Evolutionary conservation across 805 yeast species (phyloP).

Genomic region (Zygotorulaspora florentina): DNA sequence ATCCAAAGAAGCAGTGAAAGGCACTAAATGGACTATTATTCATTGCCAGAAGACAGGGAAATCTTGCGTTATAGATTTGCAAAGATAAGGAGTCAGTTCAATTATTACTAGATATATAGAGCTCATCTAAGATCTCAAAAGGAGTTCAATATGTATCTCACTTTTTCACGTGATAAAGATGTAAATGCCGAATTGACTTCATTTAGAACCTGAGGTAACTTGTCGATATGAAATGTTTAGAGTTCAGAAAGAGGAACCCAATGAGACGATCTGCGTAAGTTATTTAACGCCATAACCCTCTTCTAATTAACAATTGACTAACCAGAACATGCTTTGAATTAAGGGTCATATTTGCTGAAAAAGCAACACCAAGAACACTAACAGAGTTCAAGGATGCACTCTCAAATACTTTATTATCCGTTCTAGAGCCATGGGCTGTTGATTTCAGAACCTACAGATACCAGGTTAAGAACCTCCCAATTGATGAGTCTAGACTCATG

Average conservation of each 20-base stretch:
- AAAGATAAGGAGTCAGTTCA: slow-evolving; percentile 38
- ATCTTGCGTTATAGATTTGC: slow-evolving; percentile 62
- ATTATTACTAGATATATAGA: neutral
- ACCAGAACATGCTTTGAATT: neutral
- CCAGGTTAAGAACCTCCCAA: slow-evolving; percentile 21
- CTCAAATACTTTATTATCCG: slow-evolving; percentile 21
- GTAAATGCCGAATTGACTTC: too few relatives aligned
- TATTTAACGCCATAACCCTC: slow-evolving; percentile 5
- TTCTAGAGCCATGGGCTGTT: slow-evolving; percentile 30
- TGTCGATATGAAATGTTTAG: slow-evolving; percentile 59
- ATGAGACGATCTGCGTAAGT: slow-evolving; percentile 22
- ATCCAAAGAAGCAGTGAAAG: slow-evolving; percentile 66
- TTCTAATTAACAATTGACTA: neutral
- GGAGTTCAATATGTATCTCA: too few relatives aligned
- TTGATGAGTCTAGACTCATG: slow-evolving; percentile 24
- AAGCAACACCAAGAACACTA: slow-evolving; percentile 32
- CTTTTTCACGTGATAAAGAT: too few relatives aligned
- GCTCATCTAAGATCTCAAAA: too few relatives aligned
- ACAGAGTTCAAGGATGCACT: slow-evolving; percentile 30
- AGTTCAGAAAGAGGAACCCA: neutral
- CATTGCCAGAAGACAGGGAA: slow-evolving; percentile 76
- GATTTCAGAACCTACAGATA: slow-evolving; percentile 31
- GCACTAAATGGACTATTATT: slow-evolving; percentile 70
- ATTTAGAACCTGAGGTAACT: slow-evolving; percentile 34
- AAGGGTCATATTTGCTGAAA: slow-evolving; percentile 32